Conservation (phyloP, 2,329 filamentous ascomycete genomes). For the Massarina eburnea region DNA sequence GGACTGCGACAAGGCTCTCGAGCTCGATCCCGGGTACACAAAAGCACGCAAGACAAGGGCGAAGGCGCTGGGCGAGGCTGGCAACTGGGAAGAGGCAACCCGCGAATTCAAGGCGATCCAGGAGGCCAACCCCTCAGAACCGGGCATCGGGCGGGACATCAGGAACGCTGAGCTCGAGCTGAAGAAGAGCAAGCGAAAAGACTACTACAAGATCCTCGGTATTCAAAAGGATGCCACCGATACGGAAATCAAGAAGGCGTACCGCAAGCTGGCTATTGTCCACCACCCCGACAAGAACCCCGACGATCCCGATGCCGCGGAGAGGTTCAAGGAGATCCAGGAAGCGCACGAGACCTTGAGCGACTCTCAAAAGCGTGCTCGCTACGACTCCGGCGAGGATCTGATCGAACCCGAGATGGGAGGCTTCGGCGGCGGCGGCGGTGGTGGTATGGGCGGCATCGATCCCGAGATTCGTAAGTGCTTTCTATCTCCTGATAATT, state of each 20-base stretch:
- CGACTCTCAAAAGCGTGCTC: constrained; percentile 77
- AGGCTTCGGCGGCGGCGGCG: constrained; percentile 66
- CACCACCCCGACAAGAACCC: constrained; percentile 99
- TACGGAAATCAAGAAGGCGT: constrained; percentile 90
- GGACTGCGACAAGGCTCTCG: constrained; percentile 83
- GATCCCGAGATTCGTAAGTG: constrained; percentile 39
- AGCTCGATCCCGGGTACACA: constrained; percentile 78
- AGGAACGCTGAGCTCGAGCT: constrained; percentile 89
- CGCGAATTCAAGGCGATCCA: constrained; percentile 85
- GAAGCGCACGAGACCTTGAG: constrained; percentile 96
- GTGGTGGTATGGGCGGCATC: constrained; percentile 45
- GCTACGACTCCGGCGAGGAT: constrained; percentile 92
- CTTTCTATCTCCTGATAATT: not conserved
- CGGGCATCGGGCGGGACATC: constrained; percentile 78
- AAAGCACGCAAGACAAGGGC: constrained; percentile 95
- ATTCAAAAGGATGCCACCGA: constrained; percentile 84
- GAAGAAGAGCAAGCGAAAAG: constrained; percentile 96
- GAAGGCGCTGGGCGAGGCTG: constrained; percentile 81
- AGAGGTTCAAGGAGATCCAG: constrained; percentile 95
- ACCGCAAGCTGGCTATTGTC: constrained; percentile 89
- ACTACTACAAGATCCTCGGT: constrained; percentile 97
- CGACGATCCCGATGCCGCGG: constrained; percentile 78
- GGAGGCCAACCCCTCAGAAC: constrained; percentile 81
- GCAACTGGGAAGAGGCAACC: constrained; percentile 89
- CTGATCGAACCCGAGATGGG: constrained; percentile 85